Conservation (phyloP, 2,329 filamentous ascomycete species). For the Alternaria rosae region DNA sequence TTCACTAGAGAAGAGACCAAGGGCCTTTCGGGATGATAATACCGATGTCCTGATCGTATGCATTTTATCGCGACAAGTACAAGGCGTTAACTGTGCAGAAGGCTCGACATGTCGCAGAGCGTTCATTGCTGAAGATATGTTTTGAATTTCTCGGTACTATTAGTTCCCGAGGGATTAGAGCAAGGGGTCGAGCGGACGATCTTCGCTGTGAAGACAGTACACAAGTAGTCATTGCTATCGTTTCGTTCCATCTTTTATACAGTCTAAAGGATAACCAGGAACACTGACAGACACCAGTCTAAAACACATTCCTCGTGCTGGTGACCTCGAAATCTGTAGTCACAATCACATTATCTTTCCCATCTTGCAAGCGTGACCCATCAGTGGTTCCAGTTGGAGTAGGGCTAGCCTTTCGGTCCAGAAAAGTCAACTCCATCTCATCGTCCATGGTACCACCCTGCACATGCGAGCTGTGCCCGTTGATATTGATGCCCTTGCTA, state of each 20-base stretch:
- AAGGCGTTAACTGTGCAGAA: not conserved
- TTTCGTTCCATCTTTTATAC: not conserved
- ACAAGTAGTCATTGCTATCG: not conserved
- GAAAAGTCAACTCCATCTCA: constrained; percentile 26
- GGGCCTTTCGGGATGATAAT: not conserved
- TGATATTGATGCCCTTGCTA: not conserved
- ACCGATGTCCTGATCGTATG: not conserved
- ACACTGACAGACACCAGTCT: not conserved
- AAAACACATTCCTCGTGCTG: constrained; percentile 17
- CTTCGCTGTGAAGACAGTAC: not conserved
- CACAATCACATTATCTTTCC: constrained; percentile 25
- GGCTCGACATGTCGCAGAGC: not conserved
- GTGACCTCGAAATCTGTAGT: constrained; percentile 17
- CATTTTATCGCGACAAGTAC: not conserved
- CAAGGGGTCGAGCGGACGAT: not conserved
- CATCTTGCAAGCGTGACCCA: constrained; percentile 10
- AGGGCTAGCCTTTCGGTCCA: constrained; percentile 20
- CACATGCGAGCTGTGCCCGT: constrained; percentile 10
- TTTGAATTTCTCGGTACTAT: not conserved
- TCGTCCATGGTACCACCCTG: constrained; percentile 21
- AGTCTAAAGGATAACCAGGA: not conserved
- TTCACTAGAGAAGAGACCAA: not conserved
- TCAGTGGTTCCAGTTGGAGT: constrained; percentile 12
- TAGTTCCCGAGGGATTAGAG: not conserved
- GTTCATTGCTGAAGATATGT: not conserved